phyloP scores from a whole-genome alignment of 2,329 filamentous ascomycete species.

The Botrytis pseudocinerea region DNA sequence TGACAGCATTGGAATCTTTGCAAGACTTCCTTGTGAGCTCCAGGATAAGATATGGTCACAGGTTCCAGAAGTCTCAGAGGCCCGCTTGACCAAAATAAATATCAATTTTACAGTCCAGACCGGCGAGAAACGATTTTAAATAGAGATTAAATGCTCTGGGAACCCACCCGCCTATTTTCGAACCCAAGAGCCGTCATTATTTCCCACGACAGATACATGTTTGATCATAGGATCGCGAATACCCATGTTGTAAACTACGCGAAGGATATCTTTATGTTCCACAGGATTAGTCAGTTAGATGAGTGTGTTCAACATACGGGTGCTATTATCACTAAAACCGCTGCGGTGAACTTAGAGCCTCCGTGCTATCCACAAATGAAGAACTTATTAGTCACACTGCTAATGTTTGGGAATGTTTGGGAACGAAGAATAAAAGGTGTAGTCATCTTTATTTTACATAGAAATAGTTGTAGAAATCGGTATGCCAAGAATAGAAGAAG shows the following conservation, averaged over 20 bases:
- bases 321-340: neutral
- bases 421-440: neutral
- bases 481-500: neutral
- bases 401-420: neutral
- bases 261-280: neutral
- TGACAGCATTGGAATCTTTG: too few relatives aligned
- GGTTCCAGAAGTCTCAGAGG: too few relatives aligned
- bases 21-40: too few relatives aligned
- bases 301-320: neutral
- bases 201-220: neutral
- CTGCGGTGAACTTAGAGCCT: neutral
- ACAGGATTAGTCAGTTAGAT: neutral
- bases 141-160: neutral
- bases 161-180: neutral
- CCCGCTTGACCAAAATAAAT: too few relatives aligned
- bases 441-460: neutral
- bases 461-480: neutral
- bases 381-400: neutral
- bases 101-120: neutral
- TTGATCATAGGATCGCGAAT: neutral
- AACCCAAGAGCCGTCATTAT: neutral
- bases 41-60: too few relatives aligned
- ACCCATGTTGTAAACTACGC: neutral
- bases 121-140: neutral
- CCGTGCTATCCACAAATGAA: neutral